These are phyloP conservation scores for Leucoagaricus sp. DNA, from an alignment of 1,284 basidiomycete genomes.

Conservation along the genomic window DNA sequence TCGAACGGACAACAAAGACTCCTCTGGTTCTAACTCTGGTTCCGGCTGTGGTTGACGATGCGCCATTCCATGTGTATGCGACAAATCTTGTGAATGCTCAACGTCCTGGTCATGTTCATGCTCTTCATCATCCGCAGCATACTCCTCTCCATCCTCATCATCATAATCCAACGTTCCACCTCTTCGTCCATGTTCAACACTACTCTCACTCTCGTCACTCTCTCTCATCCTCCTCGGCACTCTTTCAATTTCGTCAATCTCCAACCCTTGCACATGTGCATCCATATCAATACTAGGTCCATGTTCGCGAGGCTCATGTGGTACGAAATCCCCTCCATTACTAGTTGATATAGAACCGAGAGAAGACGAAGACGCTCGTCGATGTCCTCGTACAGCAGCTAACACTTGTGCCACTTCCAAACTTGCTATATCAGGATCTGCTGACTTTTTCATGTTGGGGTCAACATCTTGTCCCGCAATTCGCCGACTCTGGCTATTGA, in stretches of 20 bases:
- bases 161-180: slow-evolving; percentile 23
- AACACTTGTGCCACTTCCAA: slow-evolving; percentile 72
- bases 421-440: slow-evolving; percentile 71
- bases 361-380: slow-evolving; percentile 48
- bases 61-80: slow-evolving; percentile 1
- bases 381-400: slow-evolving; percentile 47
- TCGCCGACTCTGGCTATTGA: slow-evolving; percentile 61
- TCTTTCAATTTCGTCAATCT: slow-evolving; percentile 30
- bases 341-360: slow-evolving; percentile 37
- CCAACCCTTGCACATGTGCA: slow-evolving; percentile 43
- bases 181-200: slow-evolving; percentile 16
- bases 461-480: slow-evolving; percentile 60
- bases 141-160: slow-evolving; percentile 21
- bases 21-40: slow-evolving; percentile 18
- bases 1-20: slow-evolving; percentile 22
- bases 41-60: slow-evolving; percentile 16
- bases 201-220: slow-evolving; percentile 18
- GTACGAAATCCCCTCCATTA: slow-evolving; percentile 19
- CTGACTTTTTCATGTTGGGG: slow-evolving; percentile 23
- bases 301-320: slow-evolving; percentile 33
- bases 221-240: slow-evolving; percentile 17
- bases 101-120: too few relatives aligned
- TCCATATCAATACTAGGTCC: slow-evolving; percentile 32
- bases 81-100: slow-evolving; percentile 7
- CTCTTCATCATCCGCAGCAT: slow-evolving; percentile 12